These are phyloP conservation scores for Fusarium nurragi DNA, from an alignment of 2,329 filamentous ascomycete genomes.

Conservation along the genomic window DNA sequence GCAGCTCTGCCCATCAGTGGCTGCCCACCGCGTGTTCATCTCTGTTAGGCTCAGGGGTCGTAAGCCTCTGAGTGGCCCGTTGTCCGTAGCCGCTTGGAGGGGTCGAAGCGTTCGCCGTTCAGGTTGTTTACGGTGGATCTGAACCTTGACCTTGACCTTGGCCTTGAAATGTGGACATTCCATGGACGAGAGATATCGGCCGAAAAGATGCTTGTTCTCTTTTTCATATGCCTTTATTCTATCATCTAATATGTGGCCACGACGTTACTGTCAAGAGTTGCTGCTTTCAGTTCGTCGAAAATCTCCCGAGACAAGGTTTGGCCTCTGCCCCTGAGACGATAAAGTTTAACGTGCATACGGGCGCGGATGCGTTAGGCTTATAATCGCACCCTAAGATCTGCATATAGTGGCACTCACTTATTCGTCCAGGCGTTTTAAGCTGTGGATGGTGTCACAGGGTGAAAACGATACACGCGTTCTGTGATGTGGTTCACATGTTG, in stretches of 20 bases:
- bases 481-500: slow-evolving; percentile 14
- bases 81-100: slow-evolving; percentile 28
- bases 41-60: slow-evolving; percentile 29
- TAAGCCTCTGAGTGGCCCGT: slow-evolving; percentile 27
- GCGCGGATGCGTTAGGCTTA: slow-evolving; percentile 14
- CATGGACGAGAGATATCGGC: slow-evolving; percentile 13
- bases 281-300: slow-evolving; percentile 6
- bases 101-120: no score
- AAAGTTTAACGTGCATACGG: slow-evolving; percentile 11
- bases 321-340: slow-evolving; percentile 25
- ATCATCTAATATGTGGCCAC: neutral
- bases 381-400: slow-evolving; percentile 20
- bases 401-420: slow-evolving; percentile 7
- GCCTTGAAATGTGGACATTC: slow-evolving; percentile 24
- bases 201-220: slow-evolving; percentile 31
- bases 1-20: slow-evolving; percentile 30
- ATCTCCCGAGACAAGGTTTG: slow-evolving; percentile 11
- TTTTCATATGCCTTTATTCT: slow-evolving; percentile 12
- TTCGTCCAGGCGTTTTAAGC: slow-evolving; percentile 7
- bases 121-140: slow-evolving; percentile 12
- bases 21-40: slow-evolving; percentile 26
- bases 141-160: neutral
- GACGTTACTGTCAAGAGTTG: neutral
- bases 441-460: neutral
- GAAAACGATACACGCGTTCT: slow-evolving; percentile 28